Base-by-base conservation (phyloP, 2,329 filamentous ascomycete species). In the Apiospora hydei region DNA sequence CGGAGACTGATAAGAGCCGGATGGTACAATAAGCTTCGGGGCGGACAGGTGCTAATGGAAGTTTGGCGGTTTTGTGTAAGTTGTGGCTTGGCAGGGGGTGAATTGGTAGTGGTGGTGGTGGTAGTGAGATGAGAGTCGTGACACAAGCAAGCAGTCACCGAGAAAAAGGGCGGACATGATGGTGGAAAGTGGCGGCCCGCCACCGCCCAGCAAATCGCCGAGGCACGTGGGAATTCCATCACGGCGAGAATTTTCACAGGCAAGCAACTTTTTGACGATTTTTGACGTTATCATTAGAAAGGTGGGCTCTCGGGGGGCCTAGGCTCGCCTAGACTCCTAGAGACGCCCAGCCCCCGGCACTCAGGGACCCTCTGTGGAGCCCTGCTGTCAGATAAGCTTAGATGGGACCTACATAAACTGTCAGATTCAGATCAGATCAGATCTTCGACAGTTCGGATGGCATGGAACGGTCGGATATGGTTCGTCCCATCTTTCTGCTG, bases 381-480 rank as follows among this genome's bases (percentile, higher is more conserved):
- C 57, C n/a, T 8, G 51, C 53, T 64, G 57, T n/a, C 34, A 64
- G 57, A 64, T 64, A 64, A 64, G 57, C 57, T n/a, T 64, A 64
- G 57, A 64, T 64, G 21, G 34, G 14, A 21, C 34, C 34, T 41
- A 41, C 3, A 38, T 30, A 57, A 57, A 7, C 24, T 24, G 5
- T 18, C 24, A 34, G 14, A 24, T 51, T n/a, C 26, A 30, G 14
- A 30, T 53, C 24, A 53, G 51, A 53, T 53, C 51, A 1, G n/a
- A 26, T 51, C 8, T 38, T 8, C 34, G 11, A 13, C 24, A 2
- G 51, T 53, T 18, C 11, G 51, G 51, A 53, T 26, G 51, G 11
- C 3, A 16, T 30, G 6, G 16, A 30, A 53, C 24, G 11, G 49
- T 13, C 10, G 14, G 7, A 53, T 26, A 5, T 53, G 11, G 24